These are phyloP conservation scores for Eleusine coracana DNA, from an alignment of 176 grass and related monocot genomes.

Conservation along the genomic window DNA sequence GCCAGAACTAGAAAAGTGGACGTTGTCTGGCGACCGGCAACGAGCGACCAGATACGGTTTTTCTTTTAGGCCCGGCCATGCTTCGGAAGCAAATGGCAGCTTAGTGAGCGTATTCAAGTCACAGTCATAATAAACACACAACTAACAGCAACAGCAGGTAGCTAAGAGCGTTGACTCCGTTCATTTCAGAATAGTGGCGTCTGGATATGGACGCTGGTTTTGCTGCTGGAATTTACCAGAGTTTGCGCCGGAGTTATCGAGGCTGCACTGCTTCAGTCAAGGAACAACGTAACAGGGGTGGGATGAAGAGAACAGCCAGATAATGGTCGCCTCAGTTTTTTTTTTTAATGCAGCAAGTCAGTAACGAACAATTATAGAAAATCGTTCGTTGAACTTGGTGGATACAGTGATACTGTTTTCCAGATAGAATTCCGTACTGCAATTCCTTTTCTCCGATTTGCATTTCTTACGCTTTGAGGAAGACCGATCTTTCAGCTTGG, in stretches of 20 bases:
- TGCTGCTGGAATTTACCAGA: too few species aligned
- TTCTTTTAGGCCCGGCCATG: not conserved
- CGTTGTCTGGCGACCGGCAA: not conserved
- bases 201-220: too few species aligned
- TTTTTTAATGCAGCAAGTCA: not conserved
- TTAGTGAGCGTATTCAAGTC: not conserved
- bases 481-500: not conserved
- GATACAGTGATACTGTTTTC: too few species aligned
- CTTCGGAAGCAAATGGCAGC: conserved; percentile 28
- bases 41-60: not conserved
- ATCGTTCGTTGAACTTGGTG: not conserved
- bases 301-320: too few species aligned
- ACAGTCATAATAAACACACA: not conserved
- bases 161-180: too few species aligned
- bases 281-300: not conserved
- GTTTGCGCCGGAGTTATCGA: conserved; percentile 1
- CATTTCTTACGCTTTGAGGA: not conserved
- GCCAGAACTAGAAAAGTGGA: not conserved
- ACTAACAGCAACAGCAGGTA: not conserved
- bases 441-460: not conserved
- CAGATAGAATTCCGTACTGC: not conserved
- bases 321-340: not conserved
- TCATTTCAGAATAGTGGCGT: too few species aligned
- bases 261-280: conserved; percentile 11
- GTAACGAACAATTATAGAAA: not conserved